Evolutionary conservation across 2,329 filamentous ascomycete genomes (phyloP), one percentile per base, ranked within the genome.

Genomic region (Mycosphaerelloides madeirae): DNA sequence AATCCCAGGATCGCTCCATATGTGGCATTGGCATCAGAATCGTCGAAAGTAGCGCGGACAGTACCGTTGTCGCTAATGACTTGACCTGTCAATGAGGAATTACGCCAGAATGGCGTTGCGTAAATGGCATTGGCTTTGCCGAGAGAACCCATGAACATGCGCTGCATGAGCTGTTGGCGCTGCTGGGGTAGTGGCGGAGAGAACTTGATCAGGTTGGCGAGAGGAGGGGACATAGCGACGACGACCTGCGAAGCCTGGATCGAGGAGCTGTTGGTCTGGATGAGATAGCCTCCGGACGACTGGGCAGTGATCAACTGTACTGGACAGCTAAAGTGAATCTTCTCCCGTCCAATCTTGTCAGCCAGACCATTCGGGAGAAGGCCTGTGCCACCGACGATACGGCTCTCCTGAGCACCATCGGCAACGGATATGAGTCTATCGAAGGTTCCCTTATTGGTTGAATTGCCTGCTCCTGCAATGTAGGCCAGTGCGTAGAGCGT

Each of bases 1-100:
- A 62, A 62, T 0, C 57, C 58, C 34, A 61, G 49, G 1, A 62
- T 46, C 2, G 57, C 53, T 1, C 58, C 58, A n/a, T 54, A 59
- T 2, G 49, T 44, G 1, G n/a, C 57, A 36, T 55, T 47, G 1
- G 37, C 44, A 3, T 53, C 53, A 1, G 53, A 52, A 29, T 48
- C 56, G 31, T 60, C 59, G 31, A 52, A 57, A 0, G 53, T 58
- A 3, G 49, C 44, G 13, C 49, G 50, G 8, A 59, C 48, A 0
- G 43, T 41, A 0, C 58, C 58, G 2, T 29, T 48, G 16, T 54
- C 47, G 14, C 48, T 50, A 7, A 52, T 25, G 1, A 44, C 56
- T 38, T 55, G 55, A 9, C 54, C 58, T 15, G 56, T 56, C 3
- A 60, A 39, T 1, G 50, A 50, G 5, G 41, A 20, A 1, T 41